A percentile compares a stretch with the other conserved stretches of the same genome.
These are phyloP conservation scores for Aspergillus sp. DNA, from an alignment of 2,329 filamentous ascomycete genomes.

Conservation along the genomic window DNA sequence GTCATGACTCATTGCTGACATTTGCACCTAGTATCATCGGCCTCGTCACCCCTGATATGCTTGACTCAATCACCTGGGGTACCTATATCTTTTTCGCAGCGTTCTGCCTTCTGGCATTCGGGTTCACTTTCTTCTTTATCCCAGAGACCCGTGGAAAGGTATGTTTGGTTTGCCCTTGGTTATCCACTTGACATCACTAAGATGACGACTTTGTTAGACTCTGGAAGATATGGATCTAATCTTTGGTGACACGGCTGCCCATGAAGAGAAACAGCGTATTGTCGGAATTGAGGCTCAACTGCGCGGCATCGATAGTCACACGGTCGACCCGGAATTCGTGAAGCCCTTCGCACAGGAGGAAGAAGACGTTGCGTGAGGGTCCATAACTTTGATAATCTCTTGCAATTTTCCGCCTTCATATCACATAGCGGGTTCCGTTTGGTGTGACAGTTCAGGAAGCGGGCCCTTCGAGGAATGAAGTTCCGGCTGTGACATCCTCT, in stretches of 20 bases:
- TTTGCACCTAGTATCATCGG: conserved; percentile 34
- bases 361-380: conserved; percentile 18
- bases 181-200: background rate
- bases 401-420: background rate
- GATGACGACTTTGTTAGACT: conserved; percentile 31
- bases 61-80: conserved; percentile 39
- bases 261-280: conserved; percentile 43
- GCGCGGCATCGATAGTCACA: conserved; percentile 25
- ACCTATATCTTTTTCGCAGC: conserved; percentile 45
- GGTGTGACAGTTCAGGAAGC: background rate
- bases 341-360: conserved; percentile 26
- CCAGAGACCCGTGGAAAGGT: conserved; percentile 42
- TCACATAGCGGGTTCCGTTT: background rate
- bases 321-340: background rate
- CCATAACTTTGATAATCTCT: background rate
- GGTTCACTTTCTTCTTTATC: conserved; percentile 38
- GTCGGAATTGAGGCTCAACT: conserved; percentile 42
- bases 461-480: background rate
- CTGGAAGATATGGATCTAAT: conserved; percentile 60
- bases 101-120: conserved; percentile 38
- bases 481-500: background rate
- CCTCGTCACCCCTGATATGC: conserved; percentile 41
- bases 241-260: conserved; percentile 42
- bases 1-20: background rate
- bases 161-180: background rate